Conservation (phyloP, 257 asterid genomes). For the Apocynum venetum region DNA sequence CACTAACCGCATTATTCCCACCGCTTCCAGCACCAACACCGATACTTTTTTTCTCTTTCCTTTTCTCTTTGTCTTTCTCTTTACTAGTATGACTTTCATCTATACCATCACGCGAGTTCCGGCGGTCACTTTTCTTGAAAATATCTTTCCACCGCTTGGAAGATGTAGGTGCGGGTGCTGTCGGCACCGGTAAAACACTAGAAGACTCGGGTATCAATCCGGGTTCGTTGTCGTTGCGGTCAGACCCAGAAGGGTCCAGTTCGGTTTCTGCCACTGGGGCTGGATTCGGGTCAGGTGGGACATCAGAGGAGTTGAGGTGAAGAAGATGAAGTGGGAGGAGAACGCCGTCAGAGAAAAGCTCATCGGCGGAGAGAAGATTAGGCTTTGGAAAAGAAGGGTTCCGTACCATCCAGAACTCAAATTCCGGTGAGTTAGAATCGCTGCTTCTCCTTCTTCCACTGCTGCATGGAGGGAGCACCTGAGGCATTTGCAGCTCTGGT, state of each 20-base stretch:
- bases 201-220: slow-evolving; percentile 27
- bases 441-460: slow-evolving; percentile 44
- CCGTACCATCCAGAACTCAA: slow-evolving; percentile 80
- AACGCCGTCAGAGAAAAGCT: slow-evolving; percentile 83
- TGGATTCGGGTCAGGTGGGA: slow-evolving; percentile 7
- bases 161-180: slow-evolving; percentile 40
- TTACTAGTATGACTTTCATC: slow-evolving; percentile 7
- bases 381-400: slow-evolving; percentile 71
- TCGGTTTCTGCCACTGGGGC: slow-evolving; percentile 10
- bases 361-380: slow-evolving; percentile 73
- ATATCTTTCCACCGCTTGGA: slow-evolving; percentile 88
- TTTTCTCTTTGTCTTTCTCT: slow-evolving; percentile 38
- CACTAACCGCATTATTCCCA: slow-evolving; percentile 20
- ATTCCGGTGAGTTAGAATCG: slow-evolving; percentile 65
- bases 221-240: slow-evolving; percentile 9
- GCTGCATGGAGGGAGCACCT: slow-evolving; percentile 40
- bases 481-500: slow-evolving; percentile 34
- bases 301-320: slow-evolving; percentile 25
- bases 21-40: slow-evolving; percentile 23
- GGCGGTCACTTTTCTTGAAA: slow-evolving; percentile 46
- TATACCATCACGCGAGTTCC: slow-evolving; percentile 12
- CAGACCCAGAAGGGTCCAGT: slow-evolving; percentile 36
- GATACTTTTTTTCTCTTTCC: slow-evolving; percentile 42
- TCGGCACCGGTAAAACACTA: slow-evolving; percentile 15
- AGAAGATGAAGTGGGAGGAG: slow-evolving; percentile 78